Base-by-base conservation (phyloP, 2,329 filamentous ascomycete genomes). In the Rutstroemia sp. region DNA sequence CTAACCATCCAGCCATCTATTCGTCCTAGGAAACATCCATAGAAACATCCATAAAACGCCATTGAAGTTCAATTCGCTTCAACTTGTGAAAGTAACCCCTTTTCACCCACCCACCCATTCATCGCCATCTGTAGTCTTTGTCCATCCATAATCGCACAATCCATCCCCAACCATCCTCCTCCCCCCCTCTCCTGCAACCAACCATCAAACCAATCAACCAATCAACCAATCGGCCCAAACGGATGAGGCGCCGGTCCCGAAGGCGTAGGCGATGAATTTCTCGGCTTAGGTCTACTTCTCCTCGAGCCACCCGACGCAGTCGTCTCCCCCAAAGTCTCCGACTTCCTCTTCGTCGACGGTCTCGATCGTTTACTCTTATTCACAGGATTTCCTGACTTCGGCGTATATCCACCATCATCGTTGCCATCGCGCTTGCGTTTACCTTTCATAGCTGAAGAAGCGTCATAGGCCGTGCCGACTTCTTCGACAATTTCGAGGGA, bases 351-450 rank as follows among this genome's bases (percentile, higher is more conserved):
- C 45, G 65, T 68, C 45, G 65, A 65, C 8, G 60, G 51, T 25
- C 65, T 54, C 19, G 63, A 56, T 56, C 67, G 68, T 48, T 66
- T 67, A 5, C 44, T 52, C 44, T 67, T 67, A 14, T 64, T 64
- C 47, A 62, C 59, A 36, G 61, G 53, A 8, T 60, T 55, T 3
- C 80, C 81, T 2, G 78, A 77, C 61, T 82, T 81, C 2, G 81
- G 80, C 57, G 80, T 75, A 66, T 84, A 84, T 4, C 81, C 80
- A 23, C 61, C 60, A 0, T 72, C 69, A 59, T 85, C 82, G 7
- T 84, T 82, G 36, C 82, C 80, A 27, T 69, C 67, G 9, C 68
- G 61, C 60, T 68, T 69, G 14, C 77, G 67, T 70, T 79, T 79
- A 39, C 58, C 74, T 36, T 63, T 65, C 2, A 39, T 57, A 6